phyloP scores from a whole-genome alignment of 208 protist species.

The Trypanosomatidae sp. region DNA sequence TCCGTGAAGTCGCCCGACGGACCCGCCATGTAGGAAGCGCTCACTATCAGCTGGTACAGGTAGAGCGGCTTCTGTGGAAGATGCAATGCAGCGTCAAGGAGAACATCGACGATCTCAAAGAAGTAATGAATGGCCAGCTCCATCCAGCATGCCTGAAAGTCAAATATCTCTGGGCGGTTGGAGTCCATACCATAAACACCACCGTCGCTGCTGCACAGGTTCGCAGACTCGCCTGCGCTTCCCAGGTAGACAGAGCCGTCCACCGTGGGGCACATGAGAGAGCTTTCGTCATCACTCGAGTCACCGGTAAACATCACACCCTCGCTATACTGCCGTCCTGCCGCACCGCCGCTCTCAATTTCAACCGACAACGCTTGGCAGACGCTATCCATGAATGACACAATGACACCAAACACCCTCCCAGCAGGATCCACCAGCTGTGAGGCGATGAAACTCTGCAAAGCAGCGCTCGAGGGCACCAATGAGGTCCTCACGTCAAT shows the following conservation, averaged over 20 bases:
- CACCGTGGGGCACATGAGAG: neutral
- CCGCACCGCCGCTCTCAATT: slow-evolving; percentile 24
- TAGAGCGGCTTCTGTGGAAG: slow-evolving; percentile 43
- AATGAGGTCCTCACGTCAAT: neutral
- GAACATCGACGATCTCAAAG: slow-evolving; percentile 52
- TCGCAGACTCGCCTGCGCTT: slow-evolving; percentile 10
- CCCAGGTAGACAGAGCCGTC: slow-evolving; percentile 14
- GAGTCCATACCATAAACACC: slow-evolving; percentile 5
- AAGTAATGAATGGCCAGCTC: slow-evolving; percentile 68
- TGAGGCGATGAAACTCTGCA: slow-evolving; percentile 22
- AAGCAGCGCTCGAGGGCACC: slow-evolving; percentile 3
- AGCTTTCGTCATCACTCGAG: slow-evolving; percentile 22
- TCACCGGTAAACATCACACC: slow-evolving; percentile 22
- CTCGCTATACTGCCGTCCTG: slow-evolving; percentile 18
- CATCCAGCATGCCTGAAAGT: slow-evolving; percentile 34
- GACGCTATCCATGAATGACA: slow-evolving; percentile 32
- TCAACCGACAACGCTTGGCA: slow-evolving; percentile 23
- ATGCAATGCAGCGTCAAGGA: slow-evolving; percentile 36
- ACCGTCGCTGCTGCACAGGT: slow-evolving; percentile 11
- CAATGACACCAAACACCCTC: slow-evolving; percentile 23
- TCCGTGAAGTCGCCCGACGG: slow-evolving; percentile 13
- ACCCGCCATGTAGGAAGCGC: slow-evolving; percentile 7
- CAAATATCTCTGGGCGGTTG: slow-evolving; percentile 12
- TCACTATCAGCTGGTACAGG: slow-evolving; percentile 36
- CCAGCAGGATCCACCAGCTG: slow-evolving; percentile 24